Conservation (phyloP, 371 early-diverging fungal genomes). For the Mortierella sp. region DNA sequence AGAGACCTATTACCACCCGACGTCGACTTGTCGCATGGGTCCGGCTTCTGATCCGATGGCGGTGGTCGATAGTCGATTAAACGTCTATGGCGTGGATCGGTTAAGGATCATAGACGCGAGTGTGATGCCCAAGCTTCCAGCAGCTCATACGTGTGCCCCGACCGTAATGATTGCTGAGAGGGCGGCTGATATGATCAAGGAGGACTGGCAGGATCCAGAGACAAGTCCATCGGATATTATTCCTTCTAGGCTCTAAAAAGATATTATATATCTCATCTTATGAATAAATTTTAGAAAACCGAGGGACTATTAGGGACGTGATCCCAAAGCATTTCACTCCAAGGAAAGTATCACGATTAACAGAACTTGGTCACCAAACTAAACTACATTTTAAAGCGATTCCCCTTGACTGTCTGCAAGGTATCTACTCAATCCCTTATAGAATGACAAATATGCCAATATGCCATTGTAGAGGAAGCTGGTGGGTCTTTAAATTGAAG, state of each 20-base stretch:
- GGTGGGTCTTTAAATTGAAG: too few relatives aligned
- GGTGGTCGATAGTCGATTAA: conserved; percentile 58
- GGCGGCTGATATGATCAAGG: conserved; percentile 47
- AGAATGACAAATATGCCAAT: too few relatives aligned
- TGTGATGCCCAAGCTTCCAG: conserved; percentile 57
- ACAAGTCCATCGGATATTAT: not conserved
- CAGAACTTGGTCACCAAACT: too few relatives aligned
- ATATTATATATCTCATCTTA: too few relatives aligned
- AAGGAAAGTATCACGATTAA: too few relatives aligned
- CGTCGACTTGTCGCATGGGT: conserved; percentile 52
- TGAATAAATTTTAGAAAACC: too few relatives aligned
- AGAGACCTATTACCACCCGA: conserved; percentile 27
- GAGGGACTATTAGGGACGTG: too few relatives aligned
- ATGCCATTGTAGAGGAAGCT: too few relatives aligned
- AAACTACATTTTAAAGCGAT: too few relatives aligned
- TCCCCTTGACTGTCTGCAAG: too few relatives aligned
- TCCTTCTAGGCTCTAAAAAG: conserved; percentile 4
- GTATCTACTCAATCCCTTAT: too few relatives aligned
- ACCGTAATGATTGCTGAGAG: conserved; percentile 44
- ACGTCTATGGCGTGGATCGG: conserved; percentile 55
- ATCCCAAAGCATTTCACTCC: too few relatives aligned
- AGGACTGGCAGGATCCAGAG: conserved; percentile 30
- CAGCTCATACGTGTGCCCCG: conserved; percentile 39
- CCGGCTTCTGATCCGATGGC: conserved; percentile 39
- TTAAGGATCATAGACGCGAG: conserved; percentile 64